Evolutionary conservation across 2,329 filamentous ascomycete species (phyloP).

Genomic region (Fusarium virguliforme): DNA sequence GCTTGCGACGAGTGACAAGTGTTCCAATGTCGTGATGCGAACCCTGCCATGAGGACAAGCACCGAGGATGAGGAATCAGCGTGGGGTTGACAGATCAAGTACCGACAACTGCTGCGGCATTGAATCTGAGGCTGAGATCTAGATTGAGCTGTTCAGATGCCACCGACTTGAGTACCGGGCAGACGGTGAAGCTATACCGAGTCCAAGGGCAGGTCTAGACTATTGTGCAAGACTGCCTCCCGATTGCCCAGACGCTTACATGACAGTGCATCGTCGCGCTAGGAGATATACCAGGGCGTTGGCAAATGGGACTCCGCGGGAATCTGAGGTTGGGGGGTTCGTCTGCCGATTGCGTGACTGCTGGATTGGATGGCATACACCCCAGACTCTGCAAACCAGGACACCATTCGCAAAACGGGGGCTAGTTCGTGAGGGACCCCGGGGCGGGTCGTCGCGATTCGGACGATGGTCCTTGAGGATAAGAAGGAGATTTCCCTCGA

Average conservation of each 20-base stretch:
- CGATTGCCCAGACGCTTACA: neutral
- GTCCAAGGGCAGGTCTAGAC: conserved; percentile 9
- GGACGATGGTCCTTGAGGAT: conserved; percentile 14
- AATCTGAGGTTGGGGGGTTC: neutral
- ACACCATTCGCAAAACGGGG: neutral
- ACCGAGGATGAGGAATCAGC: conserved; percentile 9
- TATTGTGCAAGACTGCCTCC: conserved; percentile 7
- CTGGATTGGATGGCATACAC: conserved; percentile 27
- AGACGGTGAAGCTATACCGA: conserved; percentile 2
- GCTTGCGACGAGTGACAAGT: neutral
- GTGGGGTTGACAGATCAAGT: neutral
- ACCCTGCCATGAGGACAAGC: conserved; percentile 9
- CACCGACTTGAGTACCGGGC: neutral
- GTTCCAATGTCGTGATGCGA: conserved; percentile 26
- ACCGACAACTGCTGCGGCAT: neutral
- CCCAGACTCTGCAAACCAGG: conserved; percentile 21
- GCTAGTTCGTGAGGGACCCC: neutral
- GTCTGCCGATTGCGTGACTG: conserved; percentile 32
- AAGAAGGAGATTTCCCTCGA: conserved; percentile 14
- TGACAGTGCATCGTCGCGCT: neutral
- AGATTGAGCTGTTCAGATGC: neutral
- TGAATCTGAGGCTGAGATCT: neutral
- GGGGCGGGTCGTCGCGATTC: conserved; percentile 32
- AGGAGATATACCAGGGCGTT: neutral
- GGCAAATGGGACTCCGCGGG: neutral